These are phyloP conservation scores for Boeremia lycopersici DNA, from an alignment of 2,329 filamentous ascomycete species.

Conservation along the genomic window DNA sequence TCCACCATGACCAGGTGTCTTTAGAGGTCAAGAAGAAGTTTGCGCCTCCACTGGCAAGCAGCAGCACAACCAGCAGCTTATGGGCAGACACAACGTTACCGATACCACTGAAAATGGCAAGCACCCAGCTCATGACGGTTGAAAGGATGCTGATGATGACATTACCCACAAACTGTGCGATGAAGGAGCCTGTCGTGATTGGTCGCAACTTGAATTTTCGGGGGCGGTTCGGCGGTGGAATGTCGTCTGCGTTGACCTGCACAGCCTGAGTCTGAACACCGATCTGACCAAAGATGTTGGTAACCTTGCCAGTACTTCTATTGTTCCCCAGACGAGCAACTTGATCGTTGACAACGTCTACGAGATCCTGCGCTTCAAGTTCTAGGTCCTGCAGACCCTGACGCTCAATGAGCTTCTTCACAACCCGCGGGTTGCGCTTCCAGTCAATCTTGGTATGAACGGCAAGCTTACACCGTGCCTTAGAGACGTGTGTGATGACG, in stretches of 20 bases:
- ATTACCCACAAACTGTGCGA: conserved; percentile 74
- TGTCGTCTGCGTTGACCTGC: conserved; percentile 45
- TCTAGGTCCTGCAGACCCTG: conserved; percentile 76
- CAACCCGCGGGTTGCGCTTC: conserved; percentile 62
- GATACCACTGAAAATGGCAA: conserved; percentile 68
- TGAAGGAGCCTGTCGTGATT: conserved; percentile 68
- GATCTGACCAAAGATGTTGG: conserved; percentile 78
- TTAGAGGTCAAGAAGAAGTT: conserved; percentile 79
- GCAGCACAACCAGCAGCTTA: conserved; percentile 71
- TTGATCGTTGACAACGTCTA: conserved; percentile 77
- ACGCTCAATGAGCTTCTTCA: conserved; percentile 59
- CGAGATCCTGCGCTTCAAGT: conserved; percentile 74
- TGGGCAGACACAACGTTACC: conserved; percentile 75
- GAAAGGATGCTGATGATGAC: conserved; percentile 76
- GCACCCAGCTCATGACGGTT: conserved; percentile 77
- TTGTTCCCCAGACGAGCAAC: conserved; percentile 75
- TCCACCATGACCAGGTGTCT: conserved; percentile 80
- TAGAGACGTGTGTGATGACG: conserved; percentile 90
- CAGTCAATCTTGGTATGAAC: conserved; percentile 89
- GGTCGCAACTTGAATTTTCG: conserved; percentile 54
- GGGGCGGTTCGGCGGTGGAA: conserved; percentile 44
- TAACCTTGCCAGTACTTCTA: conserved; percentile 76
- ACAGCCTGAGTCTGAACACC: conserved; percentile 71
- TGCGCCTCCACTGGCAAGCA: conserved; percentile 70
- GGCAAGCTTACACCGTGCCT: conserved; percentile 89